These are phyloP conservation scores for Eucalyptus sp. DNA, from an alignment of 345 rosid species.

Conservation along the genomic window DNA sequence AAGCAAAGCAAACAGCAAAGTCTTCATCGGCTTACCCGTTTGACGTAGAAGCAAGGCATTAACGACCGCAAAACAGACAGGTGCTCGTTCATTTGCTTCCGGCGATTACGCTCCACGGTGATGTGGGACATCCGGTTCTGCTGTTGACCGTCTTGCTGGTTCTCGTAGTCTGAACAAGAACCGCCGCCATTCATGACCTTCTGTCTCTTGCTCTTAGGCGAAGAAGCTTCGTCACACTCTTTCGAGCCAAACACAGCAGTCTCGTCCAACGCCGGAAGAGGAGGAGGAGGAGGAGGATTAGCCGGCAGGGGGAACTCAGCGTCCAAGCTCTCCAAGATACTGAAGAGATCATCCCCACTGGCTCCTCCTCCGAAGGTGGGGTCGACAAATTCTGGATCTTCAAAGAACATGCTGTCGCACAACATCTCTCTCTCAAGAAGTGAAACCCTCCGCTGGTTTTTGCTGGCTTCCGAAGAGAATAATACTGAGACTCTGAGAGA, in stretches of 20 bases:
- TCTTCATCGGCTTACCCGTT: conserved; percentile 42
- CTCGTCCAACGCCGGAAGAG: background rate
- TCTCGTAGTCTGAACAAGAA: background rate
- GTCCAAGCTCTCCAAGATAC: conserved; percentile 70
- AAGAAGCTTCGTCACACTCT: background rate
- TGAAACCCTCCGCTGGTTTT: background rate
- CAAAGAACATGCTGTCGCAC: background rate
- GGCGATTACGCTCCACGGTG: conserved; percentile 90
- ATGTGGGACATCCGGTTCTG: conserved; percentile 82
- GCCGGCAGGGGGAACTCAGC: conserved; percentile 41
- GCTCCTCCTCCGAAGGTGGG: background rate
- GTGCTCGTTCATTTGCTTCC: conserved; percentile 98
- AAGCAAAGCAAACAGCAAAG: background rate
- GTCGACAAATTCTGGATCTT: conserved; percentile 3
- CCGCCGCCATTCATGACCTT: conserved; percentile 2
- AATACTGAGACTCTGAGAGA: background rate
- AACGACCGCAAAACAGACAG: conserved; percentile 73
- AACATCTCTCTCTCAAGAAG: background rate
- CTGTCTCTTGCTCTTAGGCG: conserved; percentile 32
- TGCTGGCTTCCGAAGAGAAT: background rate
- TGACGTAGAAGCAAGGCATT: conserved; percentile 98
- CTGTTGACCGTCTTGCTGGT: conserved; percentile 25
- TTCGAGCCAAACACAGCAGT: background rate
- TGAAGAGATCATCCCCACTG: conserved; percentile 50
- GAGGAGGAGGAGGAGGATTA: conserved; percentile 21